Percentiles rank a stretch among this genome's conserved stretches.
Evolutionary conservation across 2,329 filamentous ascomycete species (phyloP).

Genomic region (Colletotrichum lupini): DNA sequence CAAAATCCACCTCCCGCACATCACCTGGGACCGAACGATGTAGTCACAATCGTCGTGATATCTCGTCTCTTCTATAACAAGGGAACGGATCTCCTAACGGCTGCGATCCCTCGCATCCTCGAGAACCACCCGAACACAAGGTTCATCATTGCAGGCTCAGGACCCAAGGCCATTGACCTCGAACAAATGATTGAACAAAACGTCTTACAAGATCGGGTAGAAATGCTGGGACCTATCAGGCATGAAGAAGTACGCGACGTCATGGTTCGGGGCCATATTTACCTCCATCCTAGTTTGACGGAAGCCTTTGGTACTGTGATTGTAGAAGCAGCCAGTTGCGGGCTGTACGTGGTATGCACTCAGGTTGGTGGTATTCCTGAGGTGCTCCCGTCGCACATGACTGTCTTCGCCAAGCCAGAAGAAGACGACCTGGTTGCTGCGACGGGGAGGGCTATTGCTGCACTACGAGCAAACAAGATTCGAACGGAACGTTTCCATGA

Average conservation of each 20-base stretch:
- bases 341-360: constrained; percentile 95
- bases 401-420: constrained; percentile 94
- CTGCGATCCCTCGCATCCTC: constrained; percentile 92
- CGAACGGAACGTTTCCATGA: constrained; percentile 95
- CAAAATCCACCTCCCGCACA: constrained; percentile 67
- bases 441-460: constrained; percentile 88
- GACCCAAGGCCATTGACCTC: constrained; percentile 95
- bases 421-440: constrained; percentile 94
- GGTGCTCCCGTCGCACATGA: constrained; percentile 96
- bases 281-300: constrained; percentile 92
- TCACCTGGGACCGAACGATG: constrained; percentile 82
- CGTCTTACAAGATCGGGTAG: constrained; percentile 91
- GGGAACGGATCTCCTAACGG: constrained; percentile 95
- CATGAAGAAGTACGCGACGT: constrained; percentile 98
- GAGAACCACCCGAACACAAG: constrained; percentile 91
- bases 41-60: constrained; percentile 96
- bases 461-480: constrained; percentile 85
- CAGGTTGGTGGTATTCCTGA: constrained; percentile 97
- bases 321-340: constrained; percentile 95
- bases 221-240: constrained; percentile 89
- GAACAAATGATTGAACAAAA: constrained; percentile 98
- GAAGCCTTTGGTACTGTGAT: constrained; percentile 98
- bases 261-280: constrained; percentile 97
- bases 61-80: constrained; percentile 99
- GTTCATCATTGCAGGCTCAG: constrained; percentile 96